These are phyloP conservation scores for Nicotiana paniculata DNA, from an alignment of 257 asterid genomes.

Conservation along the genomic window DNA sequence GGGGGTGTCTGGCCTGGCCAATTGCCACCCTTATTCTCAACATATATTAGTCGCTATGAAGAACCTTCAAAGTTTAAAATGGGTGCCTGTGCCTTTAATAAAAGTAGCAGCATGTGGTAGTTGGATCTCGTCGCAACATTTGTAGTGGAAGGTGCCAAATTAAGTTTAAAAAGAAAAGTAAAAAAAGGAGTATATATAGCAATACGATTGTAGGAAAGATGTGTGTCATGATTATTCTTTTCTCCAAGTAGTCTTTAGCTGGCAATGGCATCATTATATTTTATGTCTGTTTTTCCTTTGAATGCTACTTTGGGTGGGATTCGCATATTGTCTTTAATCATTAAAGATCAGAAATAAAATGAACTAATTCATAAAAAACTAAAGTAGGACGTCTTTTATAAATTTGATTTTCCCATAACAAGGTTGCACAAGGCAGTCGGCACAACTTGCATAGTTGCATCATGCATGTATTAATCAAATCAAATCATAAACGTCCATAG, in stretches of 20 bases:
- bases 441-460: neutral
- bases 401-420: neutral
- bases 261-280: neutral
- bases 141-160: neutral
- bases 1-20: too few relatives aligned
- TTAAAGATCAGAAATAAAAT: neutral
- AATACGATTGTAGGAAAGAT: neutral
- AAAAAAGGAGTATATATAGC: neutral
- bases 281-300: neutral
- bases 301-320: neutral
- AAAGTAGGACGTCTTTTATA: neutral
- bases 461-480: neutral
- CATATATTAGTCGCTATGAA: neutral
- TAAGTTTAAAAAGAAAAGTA: neutral
- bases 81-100: neutral
- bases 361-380: neutral
- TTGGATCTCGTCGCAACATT: neutral
- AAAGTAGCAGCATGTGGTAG: neutral
- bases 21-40: neutral
- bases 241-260: neutral
- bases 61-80: neutral
- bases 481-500: neutral
- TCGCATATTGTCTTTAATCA: neutral
- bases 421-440: neutral
- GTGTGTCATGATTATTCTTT: neutral